Percentiles rank a stretch among this genome's conserved stretches.
Conservation (phyloP, 148 eudicot species). For the Persicaria tinctoria region DNA sequence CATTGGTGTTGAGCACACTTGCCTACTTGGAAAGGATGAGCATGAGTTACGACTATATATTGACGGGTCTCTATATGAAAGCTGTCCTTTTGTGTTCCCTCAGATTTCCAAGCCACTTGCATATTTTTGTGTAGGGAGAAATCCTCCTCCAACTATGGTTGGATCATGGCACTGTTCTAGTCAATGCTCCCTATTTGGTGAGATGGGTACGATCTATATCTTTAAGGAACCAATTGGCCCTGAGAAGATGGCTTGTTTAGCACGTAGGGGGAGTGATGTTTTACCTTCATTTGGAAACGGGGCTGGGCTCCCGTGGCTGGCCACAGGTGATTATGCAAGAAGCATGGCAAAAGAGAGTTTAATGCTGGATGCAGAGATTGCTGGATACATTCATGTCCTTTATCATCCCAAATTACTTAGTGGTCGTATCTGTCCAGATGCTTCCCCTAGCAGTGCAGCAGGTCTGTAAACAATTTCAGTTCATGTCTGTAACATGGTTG, state of each 20-base stretch:
- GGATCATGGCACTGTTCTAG: slow-evolving; percentile 96
- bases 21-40: slow-evolving; percentile 89
- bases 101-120: slow-evolving; percentile 93
- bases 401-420: slow-evolving; percentile 89
- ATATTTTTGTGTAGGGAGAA: slow-evolving; percentile 95
- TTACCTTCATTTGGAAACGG: slow-evolving; percentile 89
- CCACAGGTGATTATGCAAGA: slow-evolving; percentile 63
- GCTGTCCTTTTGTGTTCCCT: slow-evolving; percentile 84
- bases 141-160: slow-evolving; percentile 97
- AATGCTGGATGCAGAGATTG: slow-evolving; percentile 72
- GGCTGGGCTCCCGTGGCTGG: slow-evolving; percentile 85
- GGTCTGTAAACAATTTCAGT: slow-evolving; percentile 28
- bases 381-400: slow-evolving; percentile 78
- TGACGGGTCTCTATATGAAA: slow-evolving; percentile 89
- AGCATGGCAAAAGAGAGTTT: slow-evolving; percentile 73
- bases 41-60: slow-evolving; percentile 85
- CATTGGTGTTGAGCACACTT: slow-evolving; percentile 88
- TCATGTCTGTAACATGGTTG: not conserved
- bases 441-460: slow-evolving; percentile 96
- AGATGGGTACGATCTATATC: slow-evolving; percentile 96
- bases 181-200: slow-evolving; percentile 97
- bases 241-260: slow-evolving; percentile 85
- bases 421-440: slow-evolving; percentile 98
- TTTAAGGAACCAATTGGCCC: slow-evolving; percentile 91
- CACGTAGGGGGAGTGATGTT: slow-evolving; percentile 91